Percentiles rank a stretch among this genome's conserved stretches.
Evolutionary conservation across 2,329 filamentous ascomycete species (phyloP).

Genomic region (Calonectria fujianensis): DNA sequence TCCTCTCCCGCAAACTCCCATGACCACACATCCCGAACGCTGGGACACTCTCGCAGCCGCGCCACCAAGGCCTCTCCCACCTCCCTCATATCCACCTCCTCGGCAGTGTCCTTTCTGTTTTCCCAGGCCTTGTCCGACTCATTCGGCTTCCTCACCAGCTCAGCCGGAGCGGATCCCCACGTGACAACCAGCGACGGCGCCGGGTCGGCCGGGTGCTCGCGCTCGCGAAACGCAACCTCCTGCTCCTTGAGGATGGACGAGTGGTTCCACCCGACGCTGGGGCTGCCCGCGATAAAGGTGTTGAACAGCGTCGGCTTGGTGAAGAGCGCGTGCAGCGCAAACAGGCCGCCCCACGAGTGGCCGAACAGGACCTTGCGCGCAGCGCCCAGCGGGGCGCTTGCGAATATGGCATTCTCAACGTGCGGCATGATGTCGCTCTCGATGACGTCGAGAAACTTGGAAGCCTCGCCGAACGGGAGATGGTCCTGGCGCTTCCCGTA

Average conservation of each 20-base stretch:
- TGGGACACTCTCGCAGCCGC: not conserved
- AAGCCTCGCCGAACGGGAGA: constrained; percentile 11
- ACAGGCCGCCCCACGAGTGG: constrained; percentile 17
- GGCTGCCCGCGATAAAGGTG: not conserved
- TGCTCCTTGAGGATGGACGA: constrained; percentile 16
- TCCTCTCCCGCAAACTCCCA: constrained; percentile 22
- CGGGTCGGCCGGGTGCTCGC: not conserved
- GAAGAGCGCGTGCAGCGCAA: not conserved
- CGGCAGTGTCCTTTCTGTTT: not conserved
- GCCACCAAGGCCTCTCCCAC: constrained; percentile 5
- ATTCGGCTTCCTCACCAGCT: constrained; percentile 6
- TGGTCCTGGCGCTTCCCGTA: constrained; percentile 12
- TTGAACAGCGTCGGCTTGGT: constrained; percentile 7
- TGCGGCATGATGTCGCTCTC: constrained; percentile 13
- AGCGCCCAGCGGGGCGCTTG: not conserved
- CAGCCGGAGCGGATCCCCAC: constrained; percentile 8
- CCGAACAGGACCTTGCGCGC: constrained; percentile 7
- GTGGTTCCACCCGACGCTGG: constrained; percentile 9
- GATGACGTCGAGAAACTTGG: not conserved
- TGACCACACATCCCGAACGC: constrained; percentile 7
- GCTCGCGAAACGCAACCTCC: constrained; percentile 9
- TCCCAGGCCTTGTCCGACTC: constrained; percentile 16
- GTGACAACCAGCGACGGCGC: constrained; percentile 5
- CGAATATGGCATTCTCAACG: not conserved
- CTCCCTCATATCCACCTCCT: not conserved